Percentiles rank a stretch among this genome's conserved stretches.
These are phyloP conservation scores for Solanum etuberosum DNA, from an alignment of 257 asterid species.

Conservation along the genomic window DNA sequence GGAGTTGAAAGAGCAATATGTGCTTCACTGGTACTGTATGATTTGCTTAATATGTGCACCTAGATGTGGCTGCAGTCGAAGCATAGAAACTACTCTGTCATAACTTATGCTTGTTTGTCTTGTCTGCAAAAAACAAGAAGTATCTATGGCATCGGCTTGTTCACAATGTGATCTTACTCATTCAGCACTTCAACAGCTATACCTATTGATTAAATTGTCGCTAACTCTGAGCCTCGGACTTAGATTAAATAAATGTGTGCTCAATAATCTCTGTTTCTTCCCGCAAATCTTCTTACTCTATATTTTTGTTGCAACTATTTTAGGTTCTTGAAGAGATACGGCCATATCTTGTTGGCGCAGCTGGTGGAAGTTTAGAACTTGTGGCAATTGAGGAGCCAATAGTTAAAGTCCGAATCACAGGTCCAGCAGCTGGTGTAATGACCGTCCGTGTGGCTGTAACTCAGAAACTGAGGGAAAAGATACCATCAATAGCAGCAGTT, in stretches of 20 bases:
- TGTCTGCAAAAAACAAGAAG: not conserved
- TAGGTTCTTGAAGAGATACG: slow-evolving; percentile 95
- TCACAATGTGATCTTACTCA: not conserved
- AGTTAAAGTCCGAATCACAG: slow-evolving; percentile 77
- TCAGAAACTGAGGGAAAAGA: slow-evolving; percentile 86
- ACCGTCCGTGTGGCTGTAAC: slow-evolving; percentile 96
- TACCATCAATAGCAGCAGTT: slow-evolving; percentile 88
- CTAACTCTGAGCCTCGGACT: not conserved
- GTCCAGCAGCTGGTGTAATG: slow-evolving; percentile 96
- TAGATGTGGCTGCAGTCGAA: not conserved
- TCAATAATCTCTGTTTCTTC: not conserved
- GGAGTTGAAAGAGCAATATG: not conserved
- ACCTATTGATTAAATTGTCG: not conserved
- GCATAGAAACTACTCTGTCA: not conserved
- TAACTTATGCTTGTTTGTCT: not conserved
- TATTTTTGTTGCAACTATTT: not conserved
- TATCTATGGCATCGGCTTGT: not conserved
- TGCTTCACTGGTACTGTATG: not conserved
- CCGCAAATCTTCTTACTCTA: not conserved
- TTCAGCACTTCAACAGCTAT: not conserved
- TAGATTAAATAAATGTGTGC: not conserved
- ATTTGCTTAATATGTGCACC: not conserved
- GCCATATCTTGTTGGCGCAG: slow-evolving; percentile 83
- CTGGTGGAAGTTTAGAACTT: slow-evolving; percentile 85
- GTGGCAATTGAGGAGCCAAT: slow-evolving; percentile 83